Conservation (phyloP, 1,284 basidiomycete genomes). For the Ustilago nuda region DNA sequence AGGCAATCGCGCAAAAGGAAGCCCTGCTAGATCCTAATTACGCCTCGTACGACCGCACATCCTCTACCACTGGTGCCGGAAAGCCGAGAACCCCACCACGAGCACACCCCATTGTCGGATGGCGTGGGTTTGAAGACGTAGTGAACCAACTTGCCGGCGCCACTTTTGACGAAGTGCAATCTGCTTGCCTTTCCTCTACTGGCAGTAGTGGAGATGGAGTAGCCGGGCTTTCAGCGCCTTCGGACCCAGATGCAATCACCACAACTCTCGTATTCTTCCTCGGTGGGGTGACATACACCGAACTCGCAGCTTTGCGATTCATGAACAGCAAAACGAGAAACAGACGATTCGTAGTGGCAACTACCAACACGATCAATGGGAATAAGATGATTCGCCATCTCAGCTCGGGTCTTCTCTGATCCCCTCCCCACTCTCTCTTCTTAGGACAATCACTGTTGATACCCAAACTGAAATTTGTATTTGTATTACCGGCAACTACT, state of each 20-base stretch:
- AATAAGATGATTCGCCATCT: slow-evolving; percentile 46
- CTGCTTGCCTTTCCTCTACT: background rate
- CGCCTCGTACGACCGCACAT: slow-evolving; percentile 10
- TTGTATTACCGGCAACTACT: slow-evolving; percentile 9
- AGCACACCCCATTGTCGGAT: slow-evolving; percentile 90
- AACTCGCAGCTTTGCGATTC: slow-evolving; percentile 93
- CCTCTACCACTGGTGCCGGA: background rate
- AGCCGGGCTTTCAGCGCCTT: slow-evolving; percentile 11
- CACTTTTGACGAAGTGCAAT: slow-evolving; percentile 82
- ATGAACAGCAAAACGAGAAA: slow-evolving; percentile 74
- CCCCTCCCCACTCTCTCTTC: background rate
- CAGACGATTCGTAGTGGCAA: slow-evolving; percentile 59
- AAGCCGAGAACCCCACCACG: slow-evolving; percentile 8
- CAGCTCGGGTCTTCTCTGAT: slow-evolving; percentile 11
- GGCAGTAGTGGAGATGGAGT: background rate
- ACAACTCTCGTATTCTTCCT: slow-evolving; percentile 96
- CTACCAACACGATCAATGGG: slow-evolving; percentile 61
- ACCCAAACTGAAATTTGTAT: slow-evolving; percentile 6
- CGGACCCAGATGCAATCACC: slow-evolving; percentile 71
- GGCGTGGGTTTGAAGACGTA: slow-evolving; percentile 95
- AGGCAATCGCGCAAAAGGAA: slow-evolving; percentile 90
- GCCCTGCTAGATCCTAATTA: slow-evolving; percentile 74
- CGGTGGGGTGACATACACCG: slow-evolving; percentile 97
- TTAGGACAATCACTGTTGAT: background rate
- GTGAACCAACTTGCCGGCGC: slow-evolving; percentile 83